phyloP scores from a whole-genome alignment of 1,139 yeast species.

The Maudiozyma humilis region DNA sequence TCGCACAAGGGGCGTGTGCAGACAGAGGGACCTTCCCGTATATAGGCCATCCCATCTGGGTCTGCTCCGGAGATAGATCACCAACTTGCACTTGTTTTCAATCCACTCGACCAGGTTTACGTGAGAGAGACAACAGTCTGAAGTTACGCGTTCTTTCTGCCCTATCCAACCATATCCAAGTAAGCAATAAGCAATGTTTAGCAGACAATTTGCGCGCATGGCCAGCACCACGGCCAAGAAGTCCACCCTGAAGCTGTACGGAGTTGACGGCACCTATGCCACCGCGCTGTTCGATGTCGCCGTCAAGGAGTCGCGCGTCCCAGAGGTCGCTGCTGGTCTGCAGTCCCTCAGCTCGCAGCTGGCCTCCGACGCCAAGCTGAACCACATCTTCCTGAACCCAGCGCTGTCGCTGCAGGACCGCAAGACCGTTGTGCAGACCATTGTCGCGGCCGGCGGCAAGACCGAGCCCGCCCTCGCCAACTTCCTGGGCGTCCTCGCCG shows the following conservation, averaged over 20 bases:
- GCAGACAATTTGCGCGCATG: conserved; percentile 64
- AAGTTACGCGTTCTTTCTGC: too few species aligned
- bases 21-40: too few species aligned
- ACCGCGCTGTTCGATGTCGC: conserved; percentile 91
- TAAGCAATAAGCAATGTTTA: conserved; percentile 36
- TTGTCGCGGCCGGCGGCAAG: conserved; percentile 45
- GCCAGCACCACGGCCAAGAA: conserved; percentile 35
- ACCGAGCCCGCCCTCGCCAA: conserved; percentile 68
- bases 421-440: conserved; percentile 54
- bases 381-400: conserved; percentile 65
- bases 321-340: conserved; percentile 62
- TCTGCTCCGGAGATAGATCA: too few species aligned
- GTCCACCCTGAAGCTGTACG: conserved; percentile 42
- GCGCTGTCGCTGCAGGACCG: conserved; percentile 74
- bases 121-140: too few species aligned
- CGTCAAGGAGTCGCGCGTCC: conserved; percentile 70
- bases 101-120: too few species aligned
- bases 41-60: too few species aligned
- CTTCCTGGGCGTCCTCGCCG: conserved; percentile 79
- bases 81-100: too few species aligned
- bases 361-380: conserved; percentile 55
- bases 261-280: conserved; percentile 95
- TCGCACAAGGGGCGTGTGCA: too few species aligned
- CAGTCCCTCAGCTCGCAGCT: conserved; percentile 49
- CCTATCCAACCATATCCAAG: neutral